Base-by-base conservation (phyloP, 2,329 filamentous ascomycete genomes). In the Amylocarpus encephaloides region DNA sequence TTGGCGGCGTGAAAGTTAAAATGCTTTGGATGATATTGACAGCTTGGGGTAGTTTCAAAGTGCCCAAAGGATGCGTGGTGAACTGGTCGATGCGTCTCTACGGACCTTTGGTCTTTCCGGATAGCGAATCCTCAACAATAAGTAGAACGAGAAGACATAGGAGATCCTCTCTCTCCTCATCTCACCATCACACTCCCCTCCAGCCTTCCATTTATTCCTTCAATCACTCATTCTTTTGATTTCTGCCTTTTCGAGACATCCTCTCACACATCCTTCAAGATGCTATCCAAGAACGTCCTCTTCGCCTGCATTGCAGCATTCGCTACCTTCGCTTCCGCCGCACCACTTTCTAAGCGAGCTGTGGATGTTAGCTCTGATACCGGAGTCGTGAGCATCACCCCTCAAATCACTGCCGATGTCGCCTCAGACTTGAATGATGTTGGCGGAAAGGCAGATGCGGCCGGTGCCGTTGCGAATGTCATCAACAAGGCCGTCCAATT, bases 401-500 rank as follows among this genome's bases (percentile, higher is more conserved):
- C 9, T 18, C 12, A 10, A 11, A 30, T 32, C 22, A 41, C n/a
- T 43, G 43, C n/a, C n/a, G 7, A 2, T 5, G 15, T 34, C 15
- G 50, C 35, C 26, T n/a, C n/a, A n/a, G 36, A 30, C 33, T 39
- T 38, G n/a, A 42, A 49, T 16, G 48, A 49, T 35, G 30, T 44
- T 6, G 48, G 49, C 19, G 46, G 48, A 9, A 51, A 49, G 29
- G 50, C 46, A 3, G 54, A 54, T 43, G 52, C 48, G 2, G 45
- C 38, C 1, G 43, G 45, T 11, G 46, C 48, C 9, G 50, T 53
- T 5, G 48, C 43, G 2, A 46, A 51, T 22, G 42, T 55, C 11
- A 42, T 55, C 46, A 46, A 48, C 41, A 53, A 57, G 44, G 52
- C 50, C 6, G 50, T 53, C 4, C n/a, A 44, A 34, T 39, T 55